phyloP scores from a whole-genome alignment of 352 stramenopile genomes.

The Globisporangium paddicum region DNA sequence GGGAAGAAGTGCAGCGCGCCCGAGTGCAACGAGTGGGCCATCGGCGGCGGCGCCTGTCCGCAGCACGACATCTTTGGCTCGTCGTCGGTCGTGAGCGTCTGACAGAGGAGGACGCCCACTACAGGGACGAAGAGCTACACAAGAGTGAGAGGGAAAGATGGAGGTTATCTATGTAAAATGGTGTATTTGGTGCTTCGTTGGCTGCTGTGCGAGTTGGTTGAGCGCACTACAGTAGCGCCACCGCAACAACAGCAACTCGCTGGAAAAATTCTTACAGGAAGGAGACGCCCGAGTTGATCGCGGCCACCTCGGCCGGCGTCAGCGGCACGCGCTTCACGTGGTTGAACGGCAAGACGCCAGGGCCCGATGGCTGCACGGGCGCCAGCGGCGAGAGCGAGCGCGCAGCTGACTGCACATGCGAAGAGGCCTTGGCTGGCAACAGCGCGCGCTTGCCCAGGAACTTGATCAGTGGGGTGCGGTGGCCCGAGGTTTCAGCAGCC shows the following conservation, averaged over 20 bases:
- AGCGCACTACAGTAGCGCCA: background rate
- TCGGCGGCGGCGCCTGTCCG: slow-evolving; percentile 59
- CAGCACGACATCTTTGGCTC: slow-evolving; percentile 55
- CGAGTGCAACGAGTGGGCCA: slow-evolving; percentile 67
- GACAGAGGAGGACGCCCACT: slow-evolving; percentile 10
- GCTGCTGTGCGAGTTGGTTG: background rate
- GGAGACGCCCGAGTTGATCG: slow-evolving; percentile 78
- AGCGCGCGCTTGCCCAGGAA: slow-evolving; percentile 72
- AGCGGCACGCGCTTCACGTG: slow-evolving; percentile 63
- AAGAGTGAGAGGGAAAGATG: background rate
- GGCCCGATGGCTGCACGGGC: slow-evolving; percentile 48
- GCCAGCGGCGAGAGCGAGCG: slow-evolving; percentile 15
- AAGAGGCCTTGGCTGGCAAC: slow-evolving; percentile 35
- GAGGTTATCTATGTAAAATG: slow-evolving; percentile 18
- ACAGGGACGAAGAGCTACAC: slow-evolving; percentile 2
- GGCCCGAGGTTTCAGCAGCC: slow-evolving; percentile 16
- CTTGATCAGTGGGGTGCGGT: slow-evolving; percentile 58
- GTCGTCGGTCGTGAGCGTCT: slow-evolving; percentile 45
- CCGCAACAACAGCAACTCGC: background rate
- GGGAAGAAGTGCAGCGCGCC: slow-evolving; percentile 67
- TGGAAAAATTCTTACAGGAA: slow-evolving; percentile 46
- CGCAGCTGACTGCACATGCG: slow-evolving; percentile 19
- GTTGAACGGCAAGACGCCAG: slow-evolving; percentile 58
- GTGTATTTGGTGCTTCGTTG: slow-evolving; percentile 8
- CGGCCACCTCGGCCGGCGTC: slow-evolving; percentile 54